These are phyloP conservation scores for Arachis hypogaea DNA, from an alignment of 306 rosid genomes.

Conservation along the genomic window DNA sequence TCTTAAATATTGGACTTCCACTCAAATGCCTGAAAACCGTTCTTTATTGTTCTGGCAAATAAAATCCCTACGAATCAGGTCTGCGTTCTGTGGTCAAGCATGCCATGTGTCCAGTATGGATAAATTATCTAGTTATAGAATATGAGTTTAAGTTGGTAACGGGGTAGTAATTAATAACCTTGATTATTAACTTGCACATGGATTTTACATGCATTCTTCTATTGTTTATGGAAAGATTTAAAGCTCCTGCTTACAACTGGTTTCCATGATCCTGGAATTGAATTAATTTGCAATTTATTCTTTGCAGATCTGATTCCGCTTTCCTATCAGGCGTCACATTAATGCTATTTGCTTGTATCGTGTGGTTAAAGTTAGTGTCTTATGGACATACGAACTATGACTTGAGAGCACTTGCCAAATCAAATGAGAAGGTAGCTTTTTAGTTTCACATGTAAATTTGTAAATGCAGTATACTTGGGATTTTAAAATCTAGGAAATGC, in stretches of 20 bases:
- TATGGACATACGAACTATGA: slow-evolving; percentile 87
- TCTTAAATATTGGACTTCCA: too few species aligned
- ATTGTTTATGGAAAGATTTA: slow-evolving; percentile 22
- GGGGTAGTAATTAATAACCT: slow-evolving; percentile 4
- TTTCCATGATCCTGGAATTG: slow-evolving; percentile 28
- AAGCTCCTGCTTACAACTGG: slow-evolving; percentile 15
- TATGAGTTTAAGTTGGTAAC: slow-evolving; percentile 2
- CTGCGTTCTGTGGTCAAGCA: not conserved
- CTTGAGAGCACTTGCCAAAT: slow-evolving; percentile 58
- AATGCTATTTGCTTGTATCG: slow-evolving; percentile 82
- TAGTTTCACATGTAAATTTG: slow-evolving; percentile 31
- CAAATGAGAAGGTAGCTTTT: slow-evolving; percentile 69
- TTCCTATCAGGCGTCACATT: slow-evolving; percentile 77
- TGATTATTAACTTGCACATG: not conserved
- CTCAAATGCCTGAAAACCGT: too few species aligned
- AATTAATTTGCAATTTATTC: slow-evolving; percentile 27
- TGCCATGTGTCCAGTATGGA: slow-evolving; percentile 19
- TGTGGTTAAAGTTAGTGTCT: slow-evolving; percentile 91
- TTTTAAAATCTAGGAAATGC: slow-evolving; percentile 15
- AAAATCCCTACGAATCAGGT: too few species aligned
- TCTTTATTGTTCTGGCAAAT: too few species aligned
- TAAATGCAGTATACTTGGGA: slow-evolving; percentile 3
- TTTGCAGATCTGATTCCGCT: slow-evolving; percentile 86
- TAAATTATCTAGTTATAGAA: not conserved
- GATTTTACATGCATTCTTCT: slow-evolving; percentile 16